Percentiles rank a stretch among this genome's conserved stretches.
Conservation (phyloP, 1,284 basidiomycete genomes). For the Inonotus hispidus region DNA sequence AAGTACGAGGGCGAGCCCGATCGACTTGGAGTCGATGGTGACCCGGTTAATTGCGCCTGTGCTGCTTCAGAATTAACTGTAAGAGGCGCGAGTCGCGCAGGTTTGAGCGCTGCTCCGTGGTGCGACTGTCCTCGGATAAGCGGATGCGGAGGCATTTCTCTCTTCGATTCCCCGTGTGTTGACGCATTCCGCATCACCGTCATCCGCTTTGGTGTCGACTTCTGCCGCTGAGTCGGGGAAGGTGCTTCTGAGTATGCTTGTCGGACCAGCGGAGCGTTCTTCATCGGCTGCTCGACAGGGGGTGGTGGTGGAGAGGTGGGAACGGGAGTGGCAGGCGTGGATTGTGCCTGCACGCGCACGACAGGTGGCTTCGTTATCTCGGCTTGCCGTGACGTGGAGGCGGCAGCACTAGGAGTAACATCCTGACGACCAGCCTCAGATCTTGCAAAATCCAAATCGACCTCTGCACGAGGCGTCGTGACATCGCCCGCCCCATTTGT, state of each 20-base stretch:
- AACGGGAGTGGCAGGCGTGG: constrained; percentile 22
- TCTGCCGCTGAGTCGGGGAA: constrained; percentile 31
- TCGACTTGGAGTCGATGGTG: constrained; percentile 29
- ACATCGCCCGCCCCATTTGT: constrained; percentile 17
- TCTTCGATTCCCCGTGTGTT: constrained; percentile 10
- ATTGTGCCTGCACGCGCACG: constrained; percentile 24
- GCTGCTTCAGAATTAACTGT: constrained; percentile 52
- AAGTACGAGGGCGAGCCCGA: constrained; percentile 33
- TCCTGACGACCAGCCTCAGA: constrained; percentile 28
- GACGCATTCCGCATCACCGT: constrained; percentile 12
- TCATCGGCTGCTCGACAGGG: constrained; percentile 22
- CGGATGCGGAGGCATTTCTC: constrained; percentile 52
- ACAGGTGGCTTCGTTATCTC: constrained; percentile 24
- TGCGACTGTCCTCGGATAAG: constrained; percentile 68
- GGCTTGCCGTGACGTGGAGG: constrained; percentile 18
- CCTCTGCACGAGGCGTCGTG: constrained; percentile 32
- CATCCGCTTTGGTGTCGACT: constrained; percentile 9
- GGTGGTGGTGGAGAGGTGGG: constrained; percentile 21
- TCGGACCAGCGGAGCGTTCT: constrained; percentile 1
- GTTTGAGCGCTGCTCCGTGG: constrained; percentile 36
- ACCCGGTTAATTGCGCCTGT: constrained; percentile 36
- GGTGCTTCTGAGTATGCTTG: constrained; percentile 38
- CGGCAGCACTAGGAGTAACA: constrained; percentile 1
- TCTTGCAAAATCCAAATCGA: constrained; percentile 29
- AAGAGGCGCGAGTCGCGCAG: constrained; percentile 55